Percentiles rank a stretch among this genome's conserved stretches.
phyloP scores from a whole-genome alignment of 768 basidiomycete genomes.

The Kwoniella botswanensis region DNA sequence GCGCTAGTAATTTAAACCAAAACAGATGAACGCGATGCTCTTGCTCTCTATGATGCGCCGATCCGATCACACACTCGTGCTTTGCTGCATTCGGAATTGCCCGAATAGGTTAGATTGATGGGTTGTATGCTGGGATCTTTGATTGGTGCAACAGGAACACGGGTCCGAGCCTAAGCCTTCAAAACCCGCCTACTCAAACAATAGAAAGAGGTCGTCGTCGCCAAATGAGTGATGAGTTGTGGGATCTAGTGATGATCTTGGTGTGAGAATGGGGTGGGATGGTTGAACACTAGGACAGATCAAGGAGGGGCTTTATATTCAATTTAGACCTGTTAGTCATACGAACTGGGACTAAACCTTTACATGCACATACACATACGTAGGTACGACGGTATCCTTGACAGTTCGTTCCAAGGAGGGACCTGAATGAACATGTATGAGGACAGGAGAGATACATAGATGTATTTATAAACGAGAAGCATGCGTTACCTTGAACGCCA shows the following conservation, averaged over 20 bases:
- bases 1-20: not conserved
- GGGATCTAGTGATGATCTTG: not conserved
- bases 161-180: not conserved
- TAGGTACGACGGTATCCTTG: not conserved
- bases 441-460: not conserved
- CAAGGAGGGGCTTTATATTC: not conserved
- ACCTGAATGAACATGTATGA: not conserved
- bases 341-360: not conserved
- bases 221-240: not conserved
- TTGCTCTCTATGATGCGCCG: not conserved
- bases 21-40: too few relatives aligned
- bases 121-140: not conserved
- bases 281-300: not conserved
- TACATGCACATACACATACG: not conserved
- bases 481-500: slow-evolving; percentile 17
- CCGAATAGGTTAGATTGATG: slow-evolving; percentile 6
- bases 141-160: not conserved
- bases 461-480: slow-evolving; percentile 8
- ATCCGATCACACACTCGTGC: not conserved
- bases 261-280: not conserved
- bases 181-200: not conserved
- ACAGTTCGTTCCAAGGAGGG: too few relatives aligned
- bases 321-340: too few relatives aligned
- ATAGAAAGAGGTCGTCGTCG: too few relatives aligned
- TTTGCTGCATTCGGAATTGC: slow-evolving; percentile 3